Evolutionary conservation across 2,329 filamentous ascomycete genomes (phyloP), one percentile per base, ranked within the genome.

Genomic region (Dryadomyces quercivorus): DNA sequence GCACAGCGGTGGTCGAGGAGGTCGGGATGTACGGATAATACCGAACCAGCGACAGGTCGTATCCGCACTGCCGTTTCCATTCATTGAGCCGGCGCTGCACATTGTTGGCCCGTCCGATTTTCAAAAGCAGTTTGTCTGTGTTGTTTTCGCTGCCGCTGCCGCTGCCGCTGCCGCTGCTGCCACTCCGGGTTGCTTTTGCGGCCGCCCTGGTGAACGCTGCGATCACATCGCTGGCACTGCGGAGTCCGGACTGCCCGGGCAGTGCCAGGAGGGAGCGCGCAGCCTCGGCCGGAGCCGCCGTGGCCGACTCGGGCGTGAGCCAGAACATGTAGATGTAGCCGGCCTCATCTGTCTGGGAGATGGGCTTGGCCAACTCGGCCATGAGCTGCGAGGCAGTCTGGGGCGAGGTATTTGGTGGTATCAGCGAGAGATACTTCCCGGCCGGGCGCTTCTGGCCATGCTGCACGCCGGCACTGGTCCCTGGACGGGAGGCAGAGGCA

Each of bases 321-420:
- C 92, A 96, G 75, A 97, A 98, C 69, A 98, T 95, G 76, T 98
- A 98, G 61, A 98, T 97, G 71, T 93, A 98, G 42, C 93, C 93
- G 13, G 85, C 75, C 61, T 94, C 88, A 60, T 93, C 88, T 53
- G 77, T 72, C 21, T 80, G 73, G 0, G 88, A 90, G 48, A 91
- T 79, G 1, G 89, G 73, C 78, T 93, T 65, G 69, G 75, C 80
- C 10, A 97, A 75, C 67, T 97, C 91, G 2, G 84, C 74, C 57
- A 92, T 77, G 3, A 97, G 75, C 5, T 75, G 71, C 0, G 88
- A 85, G 0, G 86, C 76, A 0, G 82, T 86, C 61, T 85, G 73
- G 1, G 87, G 82, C 2, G 84, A 77, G 5, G 88, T 73, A 1
- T 75, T 70, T 9, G 76, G 67, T 0, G 88, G 89, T 45, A 96